Evolutionary conservation across 495 filamentous ascomycete genomes (phyloP), one percentile per base, ranked within the genome.

Genomic region (Hypomontagnella monticulosa): DNA sequence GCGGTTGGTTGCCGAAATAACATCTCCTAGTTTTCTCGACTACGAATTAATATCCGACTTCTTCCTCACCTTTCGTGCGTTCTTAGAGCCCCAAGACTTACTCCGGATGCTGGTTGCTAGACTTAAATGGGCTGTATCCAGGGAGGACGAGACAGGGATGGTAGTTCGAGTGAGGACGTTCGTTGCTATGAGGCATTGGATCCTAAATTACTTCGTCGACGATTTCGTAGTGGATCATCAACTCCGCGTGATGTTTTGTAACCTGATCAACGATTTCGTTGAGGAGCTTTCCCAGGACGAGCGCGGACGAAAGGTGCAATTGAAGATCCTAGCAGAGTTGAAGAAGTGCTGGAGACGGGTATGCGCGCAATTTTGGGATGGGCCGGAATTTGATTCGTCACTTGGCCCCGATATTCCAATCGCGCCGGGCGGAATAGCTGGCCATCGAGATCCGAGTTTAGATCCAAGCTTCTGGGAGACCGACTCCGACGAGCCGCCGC

Each of bases 11-110:
- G 94, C 93, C n/a, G 92, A 99, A 75, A 96, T 99, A 59, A 98
- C 95, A 3, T 98, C 96, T 14, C 91, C 93, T 15, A 90, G 87
- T 47, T 97, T 98, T 74, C 85, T 99, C 62, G 95, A 99, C 74
- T 99, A 99, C 75, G 94, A 98, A 72, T 85, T 99, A 4, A 84
- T 99, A 1, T 97, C 96, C 0, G 95, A 98, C 75, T 99, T 99
- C 80, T 99, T 99, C 71, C 87, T 99, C 36, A 98, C 96, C 0
- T 98, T 90, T 67, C 92, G 95, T 19, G 84, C 87, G 5, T 99
- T 96, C 70, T 78, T 98, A 57, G 85, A 91, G 1, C 80, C 90
- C 0, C 79, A 81, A 11, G 89, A 93, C 63, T 83, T 99, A 3
- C 83, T 95, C 11, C 85, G 87, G 44, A 90, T 96, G 79, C 81